Evolutionary conservation across 371 early-diverging fungal species (phyloP), one percentile per base, ranked within the genome.

Genomic region (Syncephalastrum monosporum): DNA sequence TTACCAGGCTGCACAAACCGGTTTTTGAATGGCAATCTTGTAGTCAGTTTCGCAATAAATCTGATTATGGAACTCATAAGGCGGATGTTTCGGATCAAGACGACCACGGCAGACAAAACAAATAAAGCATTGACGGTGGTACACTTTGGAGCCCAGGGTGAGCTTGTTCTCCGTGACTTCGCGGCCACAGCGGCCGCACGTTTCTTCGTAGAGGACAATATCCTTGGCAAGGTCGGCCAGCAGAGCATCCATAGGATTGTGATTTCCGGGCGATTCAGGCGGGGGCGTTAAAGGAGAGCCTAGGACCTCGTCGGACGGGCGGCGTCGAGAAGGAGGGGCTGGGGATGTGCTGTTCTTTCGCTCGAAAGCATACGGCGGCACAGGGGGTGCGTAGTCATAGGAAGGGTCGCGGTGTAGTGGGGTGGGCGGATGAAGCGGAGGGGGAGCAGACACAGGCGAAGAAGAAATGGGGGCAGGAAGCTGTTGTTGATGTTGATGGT

Each of bases 41-140:
- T 69, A 80, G 50, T 69, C 75, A 55, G 61, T 71, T 53, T 86
- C 85, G 63, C 91, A 90, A 25, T 86, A 82, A 42, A 87, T 63
- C 0, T 64, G 59, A 5, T 81, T 81, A 17, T 82, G 72, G 50
- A 77, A 73, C 43, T 82, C 79, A 54, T 29, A 55, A 5, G 61
- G 54, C 19, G 46, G 47, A 5, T 23, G 38, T 10, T 42, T 46
- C 3, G 64, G 64, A 57, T 63, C 52, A 23, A 63, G 45, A 24
- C 56, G 64, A 19, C 33, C 46, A 46, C 60, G 63, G 48, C 68
- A 63, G 16, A 55, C 44, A 21, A 56, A 63, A 15, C 67, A 67
- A 17, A 55, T 55, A 27, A 63, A 63, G 56, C 68, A 67, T 24
- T 57, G 53, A 42, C 47, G 15, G 44, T 67, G 68, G 21, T 67